Conservation (phyloP, 306 rosid species). For the Fagus sylvatica region DNA sequence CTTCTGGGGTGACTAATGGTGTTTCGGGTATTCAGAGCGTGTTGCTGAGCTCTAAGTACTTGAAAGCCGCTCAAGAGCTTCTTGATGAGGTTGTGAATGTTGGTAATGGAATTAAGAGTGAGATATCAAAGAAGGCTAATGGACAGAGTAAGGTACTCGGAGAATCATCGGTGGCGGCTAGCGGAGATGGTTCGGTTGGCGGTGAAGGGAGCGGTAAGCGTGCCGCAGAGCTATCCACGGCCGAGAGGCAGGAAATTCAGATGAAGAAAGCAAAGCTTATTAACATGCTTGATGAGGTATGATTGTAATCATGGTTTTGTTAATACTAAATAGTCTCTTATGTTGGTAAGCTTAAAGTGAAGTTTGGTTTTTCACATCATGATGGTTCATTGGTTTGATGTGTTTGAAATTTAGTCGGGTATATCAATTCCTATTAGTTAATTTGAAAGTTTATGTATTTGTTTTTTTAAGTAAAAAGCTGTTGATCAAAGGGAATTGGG, state of each 20-base stretch:
- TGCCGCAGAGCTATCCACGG: conserved; percentile 61
- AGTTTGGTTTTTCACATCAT: too few species aligned
- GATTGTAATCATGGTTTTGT: neutral
- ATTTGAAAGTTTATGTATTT: too few species aligned
- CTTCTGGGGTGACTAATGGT: conserved; percentile 62
- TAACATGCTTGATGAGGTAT: conserved; percentile 94
- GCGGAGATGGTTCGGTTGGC: conserved; percentile 53
- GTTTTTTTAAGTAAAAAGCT: neutral
- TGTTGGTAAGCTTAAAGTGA: neutral
- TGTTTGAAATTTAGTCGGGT: too few species aligned
- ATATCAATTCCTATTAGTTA: too few species aligned
- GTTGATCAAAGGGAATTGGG: neutral
- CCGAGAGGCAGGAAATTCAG: conserved; percentile 94
- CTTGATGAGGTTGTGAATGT: conserved; percentile 86
- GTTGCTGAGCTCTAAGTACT: conserved; percentile 74
- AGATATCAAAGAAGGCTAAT: conserved; percentile 37
- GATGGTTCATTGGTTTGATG: too few species aligned
- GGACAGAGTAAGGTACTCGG: conserved; percentile 48
- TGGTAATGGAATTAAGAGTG: conserved; percentile 54
- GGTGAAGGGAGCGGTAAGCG: conserved; percentile 55
- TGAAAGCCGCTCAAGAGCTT: conserved; percentile 88
- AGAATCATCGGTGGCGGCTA: conserved; percentile 49
- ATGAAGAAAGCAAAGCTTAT: conserved; percentile 93
- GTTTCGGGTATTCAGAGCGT: conserved; percentile 80
- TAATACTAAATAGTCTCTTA: neutral